phyloP scores from a whole-genome alignment of 2,329 filamentous ascomycete species.

The Xylaria sp. region DNA sequence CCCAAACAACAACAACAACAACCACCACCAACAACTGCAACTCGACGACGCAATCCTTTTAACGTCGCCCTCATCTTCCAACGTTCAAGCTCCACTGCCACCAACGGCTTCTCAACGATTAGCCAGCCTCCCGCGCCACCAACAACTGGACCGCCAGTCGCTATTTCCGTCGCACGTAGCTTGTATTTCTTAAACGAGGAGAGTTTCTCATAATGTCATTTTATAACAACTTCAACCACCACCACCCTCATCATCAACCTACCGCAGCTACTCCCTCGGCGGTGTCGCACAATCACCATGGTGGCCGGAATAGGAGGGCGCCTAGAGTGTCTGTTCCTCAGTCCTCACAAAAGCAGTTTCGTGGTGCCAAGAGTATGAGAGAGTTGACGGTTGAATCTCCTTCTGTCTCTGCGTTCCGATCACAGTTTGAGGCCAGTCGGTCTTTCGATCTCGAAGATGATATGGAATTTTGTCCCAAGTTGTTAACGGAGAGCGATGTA shows the following conservation, averaged over 20 bases:
- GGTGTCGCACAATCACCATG: conserved; percentile 77
- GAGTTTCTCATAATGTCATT: conserved; percentile 59
- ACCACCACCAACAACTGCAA: conserved; percentile 11
- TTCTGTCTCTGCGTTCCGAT: conserved; percentile 77
- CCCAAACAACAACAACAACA: conserved; percentile 22
- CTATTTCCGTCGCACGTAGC: conserved; percentile 21
- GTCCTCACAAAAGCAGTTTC: conserved; percentile 85
- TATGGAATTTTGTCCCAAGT: conserved; percentile 90
- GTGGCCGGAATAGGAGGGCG: conserved; percentile 82
- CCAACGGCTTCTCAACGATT: conserved; percentile 19
- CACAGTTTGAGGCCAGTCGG: conserved; percentile 86
- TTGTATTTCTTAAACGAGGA: conserved; percentile 24
- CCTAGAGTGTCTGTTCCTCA: conserved; percentile 81
- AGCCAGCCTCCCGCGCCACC: conserved; percentile 9
- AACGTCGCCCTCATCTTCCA: background rate
- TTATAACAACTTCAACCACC: conserved; percentile 67
- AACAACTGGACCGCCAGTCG: conserved; percentile 17
- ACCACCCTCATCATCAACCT: conserved; percentile 51
- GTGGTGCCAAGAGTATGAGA: conserved; percentile 83
- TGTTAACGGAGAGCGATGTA: conserved; percentile 94
- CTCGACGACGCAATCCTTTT: conserved; percentile 12
- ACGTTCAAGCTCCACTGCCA: conserved; percentile 26
- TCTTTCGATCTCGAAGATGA: conserved; percentile 97
- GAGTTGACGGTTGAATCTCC: conserved; percentile 77
- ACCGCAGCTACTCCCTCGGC: conserved; percentile 59